Evolutionary conservation across 345 rosid genomes (phyloP).

Genomic region (Combretum micranthum): DNA sequence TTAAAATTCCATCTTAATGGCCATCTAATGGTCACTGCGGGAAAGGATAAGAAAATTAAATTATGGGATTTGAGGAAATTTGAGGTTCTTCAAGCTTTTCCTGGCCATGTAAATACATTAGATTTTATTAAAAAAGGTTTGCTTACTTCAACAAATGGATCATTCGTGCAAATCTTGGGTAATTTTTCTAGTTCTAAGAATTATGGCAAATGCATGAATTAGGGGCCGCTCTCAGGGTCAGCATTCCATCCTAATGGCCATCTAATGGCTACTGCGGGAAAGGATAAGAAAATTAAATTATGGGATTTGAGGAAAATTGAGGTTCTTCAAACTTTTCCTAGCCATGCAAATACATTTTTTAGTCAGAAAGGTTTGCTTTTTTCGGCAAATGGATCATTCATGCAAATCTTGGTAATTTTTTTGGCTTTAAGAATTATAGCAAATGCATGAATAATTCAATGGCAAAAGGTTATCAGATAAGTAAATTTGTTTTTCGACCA

Average conservation of each 20-base stretch:
- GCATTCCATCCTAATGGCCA: slow-evolving; percentile 96
- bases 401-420: slow-evolving; percentile 45
- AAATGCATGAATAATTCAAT: slow-evolving; percentile 71
- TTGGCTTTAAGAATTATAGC: slow-evolving; percentile 47
- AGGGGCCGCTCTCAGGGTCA: slow-evolving; percentile 62
- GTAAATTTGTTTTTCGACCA: slow-evolving; percentile 66
- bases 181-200: too few relatives aligned
- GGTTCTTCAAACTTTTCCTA: slow-evolving; percentile 59
- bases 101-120: slow-evolving; percentile 56
- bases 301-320: slow-evolving; percentile 90
- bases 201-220: too few relatives aligned
- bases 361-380: slow-evolving; percentile 93
- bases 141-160: slow-evolving; percentile 76
- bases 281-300: slow-evolving; percentile 69
- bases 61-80: slow-evolving; percentile 92
- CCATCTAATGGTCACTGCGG: slow-evolving; percentile 88
- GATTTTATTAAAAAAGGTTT: slow-evolving; percentile 88
- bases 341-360: slow-evolving; percentile 64
- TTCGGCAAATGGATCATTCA: slow-evolving; percentile 62
- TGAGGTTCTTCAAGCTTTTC: slow-evolving; percentile 62
- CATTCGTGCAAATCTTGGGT: too few relatives aligned
- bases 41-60: slow-evolving; percentile 71
- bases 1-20: slow-evolving; percentile 92
- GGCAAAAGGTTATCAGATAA: slow-evolving; percentile 75
- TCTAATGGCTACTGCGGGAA: slow-evolving; percentile 89